These are phyloP conservation scores for Tetrapisispora arboricola DNA, from an alignment of 805 yeast genomes.

Conservation along the genomic window DNA sequence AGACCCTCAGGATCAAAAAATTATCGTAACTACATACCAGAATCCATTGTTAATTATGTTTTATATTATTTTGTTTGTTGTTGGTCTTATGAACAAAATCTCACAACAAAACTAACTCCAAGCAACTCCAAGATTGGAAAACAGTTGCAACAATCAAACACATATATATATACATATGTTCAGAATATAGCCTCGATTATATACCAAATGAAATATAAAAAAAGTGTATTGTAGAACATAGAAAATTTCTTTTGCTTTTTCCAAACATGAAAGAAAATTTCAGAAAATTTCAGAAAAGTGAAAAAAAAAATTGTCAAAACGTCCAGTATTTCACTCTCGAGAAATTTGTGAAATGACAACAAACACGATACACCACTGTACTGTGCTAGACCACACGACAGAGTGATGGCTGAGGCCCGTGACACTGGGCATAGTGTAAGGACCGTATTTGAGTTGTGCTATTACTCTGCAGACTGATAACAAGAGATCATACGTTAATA, in stretches of 20 bases:
- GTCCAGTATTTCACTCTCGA: too few relatives aligned
- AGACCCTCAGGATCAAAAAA: too few relatives aligned
- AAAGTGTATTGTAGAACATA: neutral
- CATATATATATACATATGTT: neutral
- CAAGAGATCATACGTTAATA: too few relatives aligned
- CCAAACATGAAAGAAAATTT: neutral
- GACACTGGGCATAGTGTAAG: too few relatives aligned
- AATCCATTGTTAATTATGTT: constrained; percentile 24
- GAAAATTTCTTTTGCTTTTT: neutral
- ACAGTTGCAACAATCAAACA: neutral
- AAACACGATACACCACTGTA: too few relatives aligned
- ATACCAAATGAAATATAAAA: neutral
- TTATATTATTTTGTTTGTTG: neutral
- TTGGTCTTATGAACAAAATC: neutral
- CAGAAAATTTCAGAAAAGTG: neutral
- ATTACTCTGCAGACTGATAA: too few relatives aligned
- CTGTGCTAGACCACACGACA: too few relatives aligned
- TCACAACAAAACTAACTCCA: neutral
- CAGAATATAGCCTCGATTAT: neutral
- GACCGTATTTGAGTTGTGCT: too few relatives aligned
- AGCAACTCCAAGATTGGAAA: neutral
- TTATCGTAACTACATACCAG: constrained; percentile 23
- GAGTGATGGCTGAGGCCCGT: too few relatives aligned
- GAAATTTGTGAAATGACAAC: too few relatives aligned
- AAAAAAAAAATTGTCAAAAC: too few relatives aligned